Conservation (phyloP, 805 yeast genomes). For the Pichia phayaonensis region DNA sequence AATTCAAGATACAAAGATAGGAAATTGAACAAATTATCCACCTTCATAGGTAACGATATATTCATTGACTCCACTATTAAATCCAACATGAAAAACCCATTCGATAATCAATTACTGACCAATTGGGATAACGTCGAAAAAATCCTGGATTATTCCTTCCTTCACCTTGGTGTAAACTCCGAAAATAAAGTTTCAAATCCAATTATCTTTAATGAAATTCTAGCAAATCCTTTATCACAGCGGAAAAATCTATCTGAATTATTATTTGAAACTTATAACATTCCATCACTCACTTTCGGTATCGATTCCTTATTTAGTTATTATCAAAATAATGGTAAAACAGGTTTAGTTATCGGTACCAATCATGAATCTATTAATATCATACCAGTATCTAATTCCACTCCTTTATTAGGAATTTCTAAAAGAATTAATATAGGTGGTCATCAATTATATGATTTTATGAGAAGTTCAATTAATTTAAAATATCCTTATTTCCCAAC, state of each 20-base stretch:
- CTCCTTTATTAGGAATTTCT: conserved; percentile 55
- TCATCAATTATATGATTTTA: conserved; percentile 53
- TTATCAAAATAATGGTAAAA: conserved; percentile 48
- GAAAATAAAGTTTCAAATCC: conserved; percentile 63
- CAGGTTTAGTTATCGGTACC: conserved; percentile 73
- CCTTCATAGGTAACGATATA: conserved; percentile 79
- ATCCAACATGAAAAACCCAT: conserved; percentile 68
- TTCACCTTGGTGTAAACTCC: conserved; percentile 62
- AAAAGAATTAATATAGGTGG: conserved; percentile 94
- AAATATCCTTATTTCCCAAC: conserved; percentile 92
- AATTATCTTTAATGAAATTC: conserved; percentile 67
- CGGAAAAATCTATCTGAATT: conserved; percentile 72
- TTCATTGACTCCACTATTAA: conserved; percentile 62
- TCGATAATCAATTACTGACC: conserved; percentile 77
- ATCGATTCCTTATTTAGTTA: conserved; percentile 77
- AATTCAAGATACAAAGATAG: conserved; percentile 76
- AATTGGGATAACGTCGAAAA: conserved; percentile 91
- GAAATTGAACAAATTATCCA: conserved; percentile 48
- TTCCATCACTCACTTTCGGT: conserved; percentile 71
- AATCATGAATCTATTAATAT: conserved; percentile 80
- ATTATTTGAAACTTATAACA: conserved; percentile 74
- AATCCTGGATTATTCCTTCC: conserved; percentile 75
- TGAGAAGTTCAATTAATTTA: conserved; percentile 56
- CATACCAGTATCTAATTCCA: conserved; percentile 72
- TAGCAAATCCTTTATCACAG: conserved; percentile 65